Evolutionary conservation across 225 moss, liverwort and hornwort species (phyloP).

Genomic region (Polytrichum commune): DNA sequence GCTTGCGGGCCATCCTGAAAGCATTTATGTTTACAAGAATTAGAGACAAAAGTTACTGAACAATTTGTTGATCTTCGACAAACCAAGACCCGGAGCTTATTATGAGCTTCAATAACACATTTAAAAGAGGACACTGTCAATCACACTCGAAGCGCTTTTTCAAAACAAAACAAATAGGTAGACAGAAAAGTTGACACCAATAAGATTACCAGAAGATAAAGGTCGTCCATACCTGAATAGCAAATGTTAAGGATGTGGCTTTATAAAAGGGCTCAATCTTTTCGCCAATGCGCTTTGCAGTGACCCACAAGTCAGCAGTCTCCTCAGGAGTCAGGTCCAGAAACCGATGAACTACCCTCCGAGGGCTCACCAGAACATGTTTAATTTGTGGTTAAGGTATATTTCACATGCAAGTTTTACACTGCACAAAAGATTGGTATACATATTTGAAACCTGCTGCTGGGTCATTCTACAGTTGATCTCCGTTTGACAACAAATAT

Average conservation of each 20-base stretch:
- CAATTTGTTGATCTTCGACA: neutral
- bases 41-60: no score
- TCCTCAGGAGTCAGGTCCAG: slow-evolving; percentile 77
- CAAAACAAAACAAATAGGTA: no score
- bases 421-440: no score
- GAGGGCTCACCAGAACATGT: slow-evolving; percentile 89
- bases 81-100: neutral
- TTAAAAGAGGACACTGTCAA: no score
- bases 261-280: slow-evolving; percentile 75
- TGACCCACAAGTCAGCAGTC: slow-evolving; percentile 84
- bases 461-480: no score
- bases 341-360: slow-evolving; percentile 69
- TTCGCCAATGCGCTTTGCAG: slow-evolving; percentile 76
- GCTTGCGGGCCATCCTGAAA: slow-evolving; percentile 90
- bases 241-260: slow-evolving; percentile 68
- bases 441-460: no score
- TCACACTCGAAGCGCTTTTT: no score
- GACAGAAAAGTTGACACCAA: no score
- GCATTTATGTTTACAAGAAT: neutral
- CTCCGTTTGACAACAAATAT: no score
- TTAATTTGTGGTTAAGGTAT: slow-evolving; percentile 50
- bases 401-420: slow-evolving; percentile 1
- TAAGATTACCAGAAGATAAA: neutral
- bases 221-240: slow-evolving; percentile 58
- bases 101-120: no score